Conservation (phyloP, 495 filamentous ascomycete genomes). For the Trichocladium antarcticum region DNA sequence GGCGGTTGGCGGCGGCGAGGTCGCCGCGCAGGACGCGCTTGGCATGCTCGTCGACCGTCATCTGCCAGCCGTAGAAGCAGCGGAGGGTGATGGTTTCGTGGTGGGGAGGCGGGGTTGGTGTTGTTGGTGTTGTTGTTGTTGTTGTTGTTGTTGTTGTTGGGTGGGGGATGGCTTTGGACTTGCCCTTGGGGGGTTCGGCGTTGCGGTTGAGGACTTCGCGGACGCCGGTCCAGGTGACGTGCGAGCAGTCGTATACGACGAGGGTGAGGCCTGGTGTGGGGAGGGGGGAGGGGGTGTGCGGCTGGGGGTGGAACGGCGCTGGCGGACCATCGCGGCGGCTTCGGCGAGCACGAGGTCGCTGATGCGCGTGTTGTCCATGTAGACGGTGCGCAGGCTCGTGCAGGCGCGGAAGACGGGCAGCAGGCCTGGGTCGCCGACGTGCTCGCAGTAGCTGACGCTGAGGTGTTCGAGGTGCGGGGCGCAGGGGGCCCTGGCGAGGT, state of each 20-base stretch:
- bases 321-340: slow-evolving; percentile 62
- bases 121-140: not conserved
- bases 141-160: slow-evolving; percentile 14
- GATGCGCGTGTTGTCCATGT: slow-evolving; percentile 90
- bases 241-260: slow-evolving; percentile 82
- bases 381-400: slow-evolving; percentile 53
- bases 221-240: slow-evolving; percentile 86
- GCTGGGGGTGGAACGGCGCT: slow-evolving; percentile 35
- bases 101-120: not conserved
- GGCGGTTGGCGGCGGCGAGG: slow-evolving; percentile 51
- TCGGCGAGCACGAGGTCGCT: slow-evolving; percentile 81
- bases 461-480: slow-evolving; percentile 61
- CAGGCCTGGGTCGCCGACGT: slow-evolving; percentile 74
- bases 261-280: slow-evolving; percentile 54
- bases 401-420: slow-evolving; percentile 70
- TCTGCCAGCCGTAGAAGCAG: slow-evolving; percentile 92
- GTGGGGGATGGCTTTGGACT: not conserved
- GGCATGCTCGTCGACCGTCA: slow-evolving; percentile 84
- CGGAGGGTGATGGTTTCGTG: slow-evolving; percentile 71
- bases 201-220: slow-evolving; percentile 80
- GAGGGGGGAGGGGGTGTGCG: not conserved
- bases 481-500: slow-evolving; percentile 64
- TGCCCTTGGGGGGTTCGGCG: slow-evolving; percentile 24
- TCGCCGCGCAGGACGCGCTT: slow-evolving; percentile 72
- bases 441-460: slow-evolving; percentile 81